A percentile compares a stretch with the other conserved stretches of the same genome.
These are phyloP conservation scores for Coemansia sp. DNA, from an alignment of 192 early-diverging fungal species.

Conservation along the genomic window DNA sequence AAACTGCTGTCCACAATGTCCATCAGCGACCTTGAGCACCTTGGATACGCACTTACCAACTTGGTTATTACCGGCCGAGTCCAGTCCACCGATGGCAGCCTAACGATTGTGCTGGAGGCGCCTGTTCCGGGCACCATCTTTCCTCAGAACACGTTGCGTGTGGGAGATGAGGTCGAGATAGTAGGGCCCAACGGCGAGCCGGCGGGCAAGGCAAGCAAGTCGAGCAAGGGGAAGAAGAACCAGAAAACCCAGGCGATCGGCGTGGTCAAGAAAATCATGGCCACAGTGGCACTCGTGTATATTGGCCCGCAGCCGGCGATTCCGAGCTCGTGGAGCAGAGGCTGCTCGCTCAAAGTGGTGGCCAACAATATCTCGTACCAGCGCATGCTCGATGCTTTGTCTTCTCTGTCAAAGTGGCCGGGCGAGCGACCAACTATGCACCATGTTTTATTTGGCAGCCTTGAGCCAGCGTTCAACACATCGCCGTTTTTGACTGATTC, in stretches of 20 bases:
- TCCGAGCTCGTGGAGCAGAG: constrained; percentile 60
- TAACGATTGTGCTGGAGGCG: constrained; percentile 49
- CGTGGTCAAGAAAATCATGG: constrained; percentile 59
- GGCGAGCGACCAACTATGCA: constrained; percentile 32
- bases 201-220: no score
- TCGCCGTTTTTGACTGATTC: constrained; percentile 7
- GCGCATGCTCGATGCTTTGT: constrained; percentile 47
- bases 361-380: constrained; percentile 51
- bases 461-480: constrained; percentile 29
- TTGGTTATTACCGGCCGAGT: constrained; percentile 51
- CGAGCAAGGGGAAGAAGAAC: not conserved
- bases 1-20: constrained; percentile 3
- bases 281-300: constrained; percentile 62
- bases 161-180: constrained; percentile 73
- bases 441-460: constrained; percentile 49
- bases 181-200: not conserved
- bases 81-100: not conserved
- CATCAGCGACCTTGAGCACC: constrained; percentile 8
- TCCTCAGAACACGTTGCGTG: constrained; percentile 59
- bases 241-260: constrained; percentile 23
- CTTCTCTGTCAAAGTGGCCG: constrained; percentile 7
- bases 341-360: constrained; percentile 59
- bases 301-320: constrained; percentile 53
- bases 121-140: constrained; percentile 55
- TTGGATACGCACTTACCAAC: constrained; percentile 63